Percentiles rank a stretch among this genome's conserved stretches.
These are phyloP conservation scores for Sistotremastrum niveocremeum DNA, from an alignment of 768 basidiomycete genomes.

Conservation along the genomic window DNA sequence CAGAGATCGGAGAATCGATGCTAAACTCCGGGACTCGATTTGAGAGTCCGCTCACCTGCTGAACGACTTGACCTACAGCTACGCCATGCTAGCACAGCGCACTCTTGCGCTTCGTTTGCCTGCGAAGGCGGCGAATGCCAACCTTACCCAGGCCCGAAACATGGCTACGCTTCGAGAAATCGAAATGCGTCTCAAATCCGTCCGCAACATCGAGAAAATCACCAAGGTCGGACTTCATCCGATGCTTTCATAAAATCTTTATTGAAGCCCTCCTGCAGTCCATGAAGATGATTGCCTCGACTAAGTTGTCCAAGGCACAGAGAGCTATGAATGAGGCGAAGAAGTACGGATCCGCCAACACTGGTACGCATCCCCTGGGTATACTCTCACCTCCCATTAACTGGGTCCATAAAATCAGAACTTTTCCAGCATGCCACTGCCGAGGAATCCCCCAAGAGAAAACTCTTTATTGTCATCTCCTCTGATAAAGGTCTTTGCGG, in stretches of 20 bases:
- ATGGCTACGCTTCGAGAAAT: constrained; percentile 98
- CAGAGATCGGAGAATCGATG: not conserved
- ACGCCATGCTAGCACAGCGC: constrained; percentile 36
- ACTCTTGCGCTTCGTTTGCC: constrained; percentile 29
- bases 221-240: constrained; percentile 53
- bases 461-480: constrained; percentile 88
- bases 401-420: constrained; percentile 33
- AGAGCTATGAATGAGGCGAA: constrained; percentile 86
- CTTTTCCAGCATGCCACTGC: constrained; percentile 70
- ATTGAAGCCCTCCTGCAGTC: constrained; percentile 36
- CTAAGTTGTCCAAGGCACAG: constrained; percentile 91
- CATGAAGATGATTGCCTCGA: constrained; percentile 99
- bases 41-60: not conserved
- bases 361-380: constrained; percentile 37
- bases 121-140: constrained; percentile 25
- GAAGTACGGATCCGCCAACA: constrained; percentile 83
- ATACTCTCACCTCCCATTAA: constrained; percentile 1
- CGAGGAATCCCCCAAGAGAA: constrained; percentile 55
- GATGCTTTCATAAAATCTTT: not conserved
- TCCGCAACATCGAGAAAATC: constrained; percentile 98
- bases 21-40: not conserved
- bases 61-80: not conserved
- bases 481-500: constrained; percentile 99
- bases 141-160: constrained; percentile 48
- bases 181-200: constrained; percentile 91